Evolutionary conservation across 2,329 filamentous ascomycete genomes (phyloP).

Genomic region (Diplocarpon rosae): DNA sequence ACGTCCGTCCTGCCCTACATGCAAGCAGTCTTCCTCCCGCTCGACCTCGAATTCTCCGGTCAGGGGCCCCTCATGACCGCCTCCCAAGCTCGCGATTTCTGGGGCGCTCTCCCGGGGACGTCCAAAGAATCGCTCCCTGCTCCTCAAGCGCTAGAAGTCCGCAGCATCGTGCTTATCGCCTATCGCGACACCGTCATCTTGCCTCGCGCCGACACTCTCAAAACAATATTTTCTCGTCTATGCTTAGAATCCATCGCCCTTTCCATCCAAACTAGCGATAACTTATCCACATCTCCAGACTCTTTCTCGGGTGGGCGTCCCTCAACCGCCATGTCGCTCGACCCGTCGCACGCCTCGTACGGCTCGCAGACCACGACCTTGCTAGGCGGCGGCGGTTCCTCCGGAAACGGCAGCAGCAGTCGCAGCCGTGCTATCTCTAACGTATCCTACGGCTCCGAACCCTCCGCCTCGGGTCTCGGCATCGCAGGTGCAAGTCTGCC

Average conservation of each 20-base stretch:
- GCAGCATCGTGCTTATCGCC: conserved; percentile 75
- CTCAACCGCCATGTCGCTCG: conserved; percentile 64
- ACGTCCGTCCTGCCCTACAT: conserved; percentile 85
- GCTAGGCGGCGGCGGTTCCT: conserved; percentile 46
- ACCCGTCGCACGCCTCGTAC: conserved; percentile 66
- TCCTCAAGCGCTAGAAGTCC: conserved; percentile 60
- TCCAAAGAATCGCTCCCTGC: conserved; percentile 33
- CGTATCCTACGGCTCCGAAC: conserved; percentile 51
- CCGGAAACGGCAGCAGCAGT: conserved; percentile 39
- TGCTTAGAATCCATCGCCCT: conserved; percentile 60
- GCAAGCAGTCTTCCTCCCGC: conserved; percentile 84
- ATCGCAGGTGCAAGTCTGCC: conserved; percentile 19
- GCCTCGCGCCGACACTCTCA: conserved; percentile 78
- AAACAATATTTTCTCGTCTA: conserved; percentile 79
- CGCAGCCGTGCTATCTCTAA: conserved; percentile 80
- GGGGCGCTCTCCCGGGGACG: conserved; percentile 56
- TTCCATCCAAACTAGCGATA: conserved; percentile 33
- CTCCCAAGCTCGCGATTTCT: conserved; percentile 80
- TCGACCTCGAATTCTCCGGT: conserved; percentile 89
- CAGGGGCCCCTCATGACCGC: conserved; percentile 66
- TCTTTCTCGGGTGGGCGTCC: conserved; percentile 42
- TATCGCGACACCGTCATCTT: conserved; percentile 86
- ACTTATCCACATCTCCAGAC: conserved; percentile 38
- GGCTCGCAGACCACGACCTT: conserved; percentile 71
- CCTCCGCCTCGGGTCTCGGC: conserved; percentile 17